Percentiles rank a stretch among this genome's conserved stretches.
Conservation (phyloP, 139 green algal genomes). For the Tetradesmus obliquus region DNA sequence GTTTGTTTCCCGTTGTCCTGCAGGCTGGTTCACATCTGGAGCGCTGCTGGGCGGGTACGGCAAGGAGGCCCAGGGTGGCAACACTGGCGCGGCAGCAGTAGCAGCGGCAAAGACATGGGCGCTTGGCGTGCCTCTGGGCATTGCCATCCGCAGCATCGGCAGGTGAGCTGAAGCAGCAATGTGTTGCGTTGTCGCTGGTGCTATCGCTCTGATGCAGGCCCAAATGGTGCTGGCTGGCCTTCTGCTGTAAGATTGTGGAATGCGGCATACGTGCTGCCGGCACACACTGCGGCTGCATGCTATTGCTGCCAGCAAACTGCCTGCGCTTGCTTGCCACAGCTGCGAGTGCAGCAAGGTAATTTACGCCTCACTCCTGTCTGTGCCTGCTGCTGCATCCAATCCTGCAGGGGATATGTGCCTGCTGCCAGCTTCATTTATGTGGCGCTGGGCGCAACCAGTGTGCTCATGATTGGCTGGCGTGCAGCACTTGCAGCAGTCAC, state of each 20-base stretch:
- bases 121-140: constrained; percentile 69
- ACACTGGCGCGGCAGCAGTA: constrained; percentile 55
- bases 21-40: constrained; percentile 74
- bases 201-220: background rate
- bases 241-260: no score
- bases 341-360: no score
- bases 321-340: no score
- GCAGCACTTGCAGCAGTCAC: constrained; percentile 62
- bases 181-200: background rate
- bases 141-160: constrained; percentile 67
- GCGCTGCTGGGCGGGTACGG: constrained; percentile 68
- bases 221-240: background rate
- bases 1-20: background rate
- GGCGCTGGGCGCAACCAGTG: constrained; percentile 64
- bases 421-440: constrained; percentile 81
- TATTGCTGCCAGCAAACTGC: no score
- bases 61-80: constrained; percentile 59
- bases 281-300: no score
- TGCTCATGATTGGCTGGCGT: constrained; percentile 82
- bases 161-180: background rate
- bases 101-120: constrained; percentile 80
- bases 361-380: no score
- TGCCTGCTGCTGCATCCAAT: background rate
- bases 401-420: constrained; percentile 71
- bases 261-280: no score